Conservation (phyloP, 345 rosid species). For the Angophora floribunda region DNA sequence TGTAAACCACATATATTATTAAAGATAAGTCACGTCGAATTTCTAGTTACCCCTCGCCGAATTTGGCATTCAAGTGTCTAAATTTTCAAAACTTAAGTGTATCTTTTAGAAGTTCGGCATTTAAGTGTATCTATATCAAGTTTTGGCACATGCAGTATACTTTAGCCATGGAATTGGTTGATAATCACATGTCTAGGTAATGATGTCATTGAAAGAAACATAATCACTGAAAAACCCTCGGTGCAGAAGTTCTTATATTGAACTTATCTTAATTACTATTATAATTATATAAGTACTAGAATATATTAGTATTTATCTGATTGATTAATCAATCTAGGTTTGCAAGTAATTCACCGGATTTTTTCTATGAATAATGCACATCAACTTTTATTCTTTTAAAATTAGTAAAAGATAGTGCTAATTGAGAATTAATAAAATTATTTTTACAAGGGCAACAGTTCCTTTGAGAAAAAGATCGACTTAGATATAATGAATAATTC, state of each 20-base stretch:
- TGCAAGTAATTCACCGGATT: rapidly evolving
- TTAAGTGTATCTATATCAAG: rapidly evolving
- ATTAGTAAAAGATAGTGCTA: not conserved
- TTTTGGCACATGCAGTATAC: no score
- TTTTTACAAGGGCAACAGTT: not conserved
- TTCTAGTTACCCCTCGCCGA: rapidly evolving
- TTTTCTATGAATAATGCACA: not conserved
- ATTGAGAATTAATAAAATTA: not conserved
- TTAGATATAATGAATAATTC: not conserved
- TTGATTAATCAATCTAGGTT: not conserved
- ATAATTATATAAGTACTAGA: not conserved
- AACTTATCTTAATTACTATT: not conserved
- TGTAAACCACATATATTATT: no score
- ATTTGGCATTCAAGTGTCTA: not conserved
- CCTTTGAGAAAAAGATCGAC: not conserved
- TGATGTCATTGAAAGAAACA: no score
- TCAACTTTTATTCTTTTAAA: not conserved
- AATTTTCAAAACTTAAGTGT: no score
- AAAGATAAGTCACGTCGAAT: no score
- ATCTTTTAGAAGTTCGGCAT: rapidly evolving
- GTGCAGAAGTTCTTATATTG: not conserved
- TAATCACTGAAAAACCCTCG: not conserved
- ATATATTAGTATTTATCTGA: not conserved
- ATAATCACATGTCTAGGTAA: not conserved
- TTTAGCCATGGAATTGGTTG: not conserved